phyloP scores from a whole-genome alignment of 2,329 filamentous ascomycete genomes.

The Monosporascus sp. region DNA sequence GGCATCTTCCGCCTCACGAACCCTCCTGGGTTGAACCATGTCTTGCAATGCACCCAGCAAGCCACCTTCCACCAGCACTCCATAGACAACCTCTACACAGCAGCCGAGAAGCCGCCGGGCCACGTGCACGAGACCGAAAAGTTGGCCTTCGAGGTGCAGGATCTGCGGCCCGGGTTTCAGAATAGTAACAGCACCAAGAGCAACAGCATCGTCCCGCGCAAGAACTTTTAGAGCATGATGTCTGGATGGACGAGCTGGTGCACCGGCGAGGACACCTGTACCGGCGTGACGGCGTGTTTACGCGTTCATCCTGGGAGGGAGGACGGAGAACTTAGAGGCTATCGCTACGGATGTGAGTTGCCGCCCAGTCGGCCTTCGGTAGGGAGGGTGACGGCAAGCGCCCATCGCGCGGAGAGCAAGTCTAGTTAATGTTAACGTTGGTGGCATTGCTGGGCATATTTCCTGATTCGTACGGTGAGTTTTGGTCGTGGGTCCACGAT shows the following conservation, averaged over 20 bases:
- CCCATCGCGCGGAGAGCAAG: too few species aligned
- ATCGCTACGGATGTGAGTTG: too few species aligned
- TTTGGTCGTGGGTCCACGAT: neutral
- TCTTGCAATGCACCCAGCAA: slow-evolving; percentile 70
- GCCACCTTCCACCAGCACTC: slow-evolving; percentile 78
- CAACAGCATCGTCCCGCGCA: slow-evolving; percentile 16
- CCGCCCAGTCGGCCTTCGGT: too few species aligned
- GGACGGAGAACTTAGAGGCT: neutral
- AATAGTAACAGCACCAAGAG: slow-evolving; percentile 1
- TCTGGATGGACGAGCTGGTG: slow-evolving; percentile 17
- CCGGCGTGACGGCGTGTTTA: neutral
- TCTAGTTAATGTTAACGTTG: too few species aligned
- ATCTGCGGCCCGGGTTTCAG: slow-evolving; percentile 37
- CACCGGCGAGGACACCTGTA: neutral
- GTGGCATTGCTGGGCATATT: neutral
- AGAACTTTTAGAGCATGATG: slow-evolving; percentile 22
- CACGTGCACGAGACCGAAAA: slow-evolving; percentile 65
- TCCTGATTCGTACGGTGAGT: neutral
- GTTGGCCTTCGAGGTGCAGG: slow-evolving; percentile 55
- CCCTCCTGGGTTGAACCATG: slow-evolving; percentile 81
- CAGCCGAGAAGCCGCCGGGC: slow-evolving; percentile 59
- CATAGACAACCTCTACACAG: slow-evolving; percentile 68
- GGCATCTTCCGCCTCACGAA: slow-evolving; percentile 92
- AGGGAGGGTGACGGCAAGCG: too few species aligned
- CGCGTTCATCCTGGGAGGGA: neutral